A percentile compares a stretch with the other conserved stretches of the same genome.
These are phyloP conservation scores for Tolypocladium inflatum DNA, from an alignment of 2,329 filamentous ascomycete genomes.

Conservation along the genomic window DNA sequence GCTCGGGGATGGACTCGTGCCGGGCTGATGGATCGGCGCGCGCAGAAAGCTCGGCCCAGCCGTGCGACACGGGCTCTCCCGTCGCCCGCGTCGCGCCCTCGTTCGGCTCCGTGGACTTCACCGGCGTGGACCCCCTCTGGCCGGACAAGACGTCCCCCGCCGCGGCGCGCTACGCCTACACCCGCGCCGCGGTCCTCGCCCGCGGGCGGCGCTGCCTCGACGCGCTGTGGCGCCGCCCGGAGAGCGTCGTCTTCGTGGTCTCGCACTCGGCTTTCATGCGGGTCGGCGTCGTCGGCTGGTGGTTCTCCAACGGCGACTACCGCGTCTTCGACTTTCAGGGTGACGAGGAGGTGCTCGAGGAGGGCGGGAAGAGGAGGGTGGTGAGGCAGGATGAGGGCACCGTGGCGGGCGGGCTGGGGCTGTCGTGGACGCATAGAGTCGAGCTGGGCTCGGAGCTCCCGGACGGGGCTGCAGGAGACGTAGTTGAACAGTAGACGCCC, in stretches of 20 bases:
- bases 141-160: conserved; percentile 49
- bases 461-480: conserved; percentile 13
- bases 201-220: conserved; percentile 43
- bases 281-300: conserved; percentile 43
- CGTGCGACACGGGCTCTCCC: conserved; percentile 52
- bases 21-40: background rate
- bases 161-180: conserved; percentile 41
- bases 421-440: conserved; percentile 24
- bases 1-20: background rate
- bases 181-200: conserved; percentile 38
- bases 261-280: conserved; percentile 56
- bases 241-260: conserved; percentile 55
- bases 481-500: background rate
- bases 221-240: conserved; percentile 40
- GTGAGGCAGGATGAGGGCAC: conserved; percentile 37
- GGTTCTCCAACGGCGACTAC: conserved; percentile 55
- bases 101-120: conserved; percentile 50
- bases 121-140: conserved; percentile 45
- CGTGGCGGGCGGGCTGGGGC: conserved; percentile 22
- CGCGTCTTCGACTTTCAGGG: conserved; percentile 47
- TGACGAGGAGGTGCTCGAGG: conserved; percentile 13
- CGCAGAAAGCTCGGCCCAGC: conserved; percentile 42
- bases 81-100: conserved; percentile 30
- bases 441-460: conserved; percentile 29
- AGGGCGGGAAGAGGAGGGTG: conserved; percentile 1